phyloP scores from a whole-genome alignment of 2,329 filamentous ascomycete species.

The Geosmithia putterillii region DNA sequence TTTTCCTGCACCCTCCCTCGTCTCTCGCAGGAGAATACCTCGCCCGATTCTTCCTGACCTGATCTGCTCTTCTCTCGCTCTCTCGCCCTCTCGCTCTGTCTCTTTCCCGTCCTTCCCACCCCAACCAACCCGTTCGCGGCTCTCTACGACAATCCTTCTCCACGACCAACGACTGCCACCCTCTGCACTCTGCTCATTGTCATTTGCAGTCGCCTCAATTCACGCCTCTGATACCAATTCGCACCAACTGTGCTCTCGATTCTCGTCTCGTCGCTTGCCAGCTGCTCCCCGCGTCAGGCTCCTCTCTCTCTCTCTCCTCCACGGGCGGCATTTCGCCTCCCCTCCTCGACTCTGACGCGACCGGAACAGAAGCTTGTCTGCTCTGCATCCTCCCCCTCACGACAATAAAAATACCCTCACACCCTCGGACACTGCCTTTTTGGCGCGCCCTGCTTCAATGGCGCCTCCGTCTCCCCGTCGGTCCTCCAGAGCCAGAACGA shows the following conservation, averaged over 20 bases:
- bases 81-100: not conserved
- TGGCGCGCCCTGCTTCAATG: constrained; percentile 30
- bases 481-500: constrained; percentile 79
- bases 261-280: not conserved
- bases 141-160: no score
- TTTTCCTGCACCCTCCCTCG: not conserved
- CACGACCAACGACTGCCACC: no score
- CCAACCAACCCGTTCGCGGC: not conserved
- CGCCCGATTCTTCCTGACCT: not conserved
- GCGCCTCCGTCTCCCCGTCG: constrained; percentile 63
- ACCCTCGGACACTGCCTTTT: constrained; percentile 10
- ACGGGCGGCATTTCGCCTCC: not conserved
- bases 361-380: not conserved
- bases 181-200: no score
- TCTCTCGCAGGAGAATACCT: constrained; percentile 1
- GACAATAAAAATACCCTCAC: constrained; percentile 3
- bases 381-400: not conserved
- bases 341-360: not conserved
- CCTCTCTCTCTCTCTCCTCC: no score
- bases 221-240: no score
- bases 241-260: not conserved
- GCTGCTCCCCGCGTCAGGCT: not conserved
- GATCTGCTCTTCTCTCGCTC: not conserved
- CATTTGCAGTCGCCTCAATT: no score
- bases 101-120: no score